Evolutionary conservation across 768 basidiomycete genomes (phyloP).

Genomic region (Amanita molliuscula): DNA sequence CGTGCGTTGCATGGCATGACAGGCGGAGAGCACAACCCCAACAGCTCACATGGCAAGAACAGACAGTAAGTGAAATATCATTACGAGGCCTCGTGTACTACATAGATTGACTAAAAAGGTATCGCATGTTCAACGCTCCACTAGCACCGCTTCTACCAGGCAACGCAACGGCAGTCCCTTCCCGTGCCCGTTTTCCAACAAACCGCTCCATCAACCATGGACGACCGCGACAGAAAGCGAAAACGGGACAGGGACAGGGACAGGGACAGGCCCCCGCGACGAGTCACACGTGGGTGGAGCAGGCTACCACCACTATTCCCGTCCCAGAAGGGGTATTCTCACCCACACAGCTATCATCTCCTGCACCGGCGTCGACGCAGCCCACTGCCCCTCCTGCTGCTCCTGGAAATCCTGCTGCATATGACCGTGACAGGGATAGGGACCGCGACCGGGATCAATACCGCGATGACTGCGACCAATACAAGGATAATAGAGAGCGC

Average conservation of each 20-base stretch:
- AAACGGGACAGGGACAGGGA: background rate
- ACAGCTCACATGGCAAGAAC: background rate
- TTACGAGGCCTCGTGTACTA: background rate
- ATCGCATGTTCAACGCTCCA: too few species aligned
- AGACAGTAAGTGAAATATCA: too few species aligned
- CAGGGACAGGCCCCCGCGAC: background rate
- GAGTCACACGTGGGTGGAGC: background rate
- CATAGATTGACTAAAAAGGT: background rate
- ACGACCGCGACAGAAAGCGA: background rate
- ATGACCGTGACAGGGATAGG: background rate
- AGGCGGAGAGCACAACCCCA: background rate
- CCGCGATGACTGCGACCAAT: background rate
- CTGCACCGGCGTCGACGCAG: background rate
- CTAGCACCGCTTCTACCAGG: too few species aligned
- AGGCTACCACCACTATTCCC: background rate
- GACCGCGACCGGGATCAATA: background rate
- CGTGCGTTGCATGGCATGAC: background rate
- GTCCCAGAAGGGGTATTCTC: too few species aligned
- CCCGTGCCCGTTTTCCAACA: too few species aligned
- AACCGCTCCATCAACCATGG: background rate
- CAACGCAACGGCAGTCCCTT: too few species aligned
- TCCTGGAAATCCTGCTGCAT: background rate
- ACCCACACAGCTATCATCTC: background rate
- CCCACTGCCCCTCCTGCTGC: background rate
- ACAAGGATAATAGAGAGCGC: background rate